Conservation (phyloP, 192 early-diverging fungal genomes). For the Rhizoclosmatium globosum region DNA sequence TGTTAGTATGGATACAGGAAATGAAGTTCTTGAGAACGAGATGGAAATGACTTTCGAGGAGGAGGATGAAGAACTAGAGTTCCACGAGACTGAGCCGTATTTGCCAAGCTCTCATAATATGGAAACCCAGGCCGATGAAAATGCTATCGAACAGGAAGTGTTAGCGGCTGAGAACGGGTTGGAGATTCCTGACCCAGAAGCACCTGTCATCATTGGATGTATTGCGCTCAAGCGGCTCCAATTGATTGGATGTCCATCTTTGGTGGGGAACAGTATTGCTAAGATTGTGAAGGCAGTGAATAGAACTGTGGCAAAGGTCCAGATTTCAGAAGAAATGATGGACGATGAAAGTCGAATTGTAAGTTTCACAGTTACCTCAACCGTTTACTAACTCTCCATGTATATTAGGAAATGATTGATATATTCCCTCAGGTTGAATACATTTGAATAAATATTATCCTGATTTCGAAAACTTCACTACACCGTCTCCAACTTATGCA, state of each 20-base stretch:
- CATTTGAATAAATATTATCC: neutral
- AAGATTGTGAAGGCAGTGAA: constrained; percentile 22
- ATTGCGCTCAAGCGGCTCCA: neutral
- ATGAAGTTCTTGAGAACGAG: neutral
- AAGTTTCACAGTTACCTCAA: neutral
- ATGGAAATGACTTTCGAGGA: neutral
- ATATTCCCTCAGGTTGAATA: constrained; percentile 6
- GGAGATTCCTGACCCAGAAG: neutral
- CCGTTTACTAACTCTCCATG: neutral
- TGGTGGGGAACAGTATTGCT: constrained; percentile 5
- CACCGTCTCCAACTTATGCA: too few species aligned
- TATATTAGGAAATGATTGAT: constrained; percentile 7
- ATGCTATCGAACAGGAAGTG: neutral
- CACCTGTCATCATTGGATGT: constrained; percentile 24
- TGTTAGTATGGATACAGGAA: neutral
- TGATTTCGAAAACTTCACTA: too few species aligned
- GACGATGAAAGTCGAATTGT: constrained; percentile 12
- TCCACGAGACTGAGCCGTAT: neutral
- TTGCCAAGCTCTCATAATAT: neutral
- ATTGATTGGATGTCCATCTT: neutral
- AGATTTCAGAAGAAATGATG: neutral
- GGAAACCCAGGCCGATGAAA: constrained; percentile 3
- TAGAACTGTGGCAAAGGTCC: neutral
- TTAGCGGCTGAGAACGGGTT: constrained; percentile 8
- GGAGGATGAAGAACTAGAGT: neutral